These are phyloP conservation scores for Venturia nashicola DNA, from an alignment of 2,329 filamentous ascomycete species.

Conservation along the genomic window DNA sequence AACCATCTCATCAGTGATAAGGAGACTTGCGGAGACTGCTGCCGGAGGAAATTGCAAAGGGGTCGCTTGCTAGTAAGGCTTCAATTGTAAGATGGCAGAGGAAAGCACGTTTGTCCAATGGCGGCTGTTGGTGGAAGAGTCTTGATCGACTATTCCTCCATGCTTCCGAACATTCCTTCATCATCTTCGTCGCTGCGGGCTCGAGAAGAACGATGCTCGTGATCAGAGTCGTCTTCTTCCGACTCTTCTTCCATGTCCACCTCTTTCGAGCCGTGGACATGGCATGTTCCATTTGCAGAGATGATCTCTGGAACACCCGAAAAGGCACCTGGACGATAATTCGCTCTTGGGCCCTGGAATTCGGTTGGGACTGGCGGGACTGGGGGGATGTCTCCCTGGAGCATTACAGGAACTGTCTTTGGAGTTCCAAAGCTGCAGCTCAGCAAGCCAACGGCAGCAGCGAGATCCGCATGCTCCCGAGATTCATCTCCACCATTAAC, in stretches of 20 bases:
- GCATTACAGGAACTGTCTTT: conserved; percentile 47
- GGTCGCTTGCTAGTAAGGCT: neutral
- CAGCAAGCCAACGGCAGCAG: conserved; percentile 78
- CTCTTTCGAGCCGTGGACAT: conserved; percentile 21
- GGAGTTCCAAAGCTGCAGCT: conserved; percentile 86
- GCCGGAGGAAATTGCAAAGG: neutral
- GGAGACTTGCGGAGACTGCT: conserved; percentile 11
- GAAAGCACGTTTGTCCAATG: neutral
- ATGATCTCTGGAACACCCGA: no score
- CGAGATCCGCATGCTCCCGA: conserved; percentile 68
- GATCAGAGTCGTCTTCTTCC: conserved; percentile 49
- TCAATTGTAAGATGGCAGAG: neutral
- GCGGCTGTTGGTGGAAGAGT: conserved; percentile 4
- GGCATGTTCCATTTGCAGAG: conserved; percentile 30
- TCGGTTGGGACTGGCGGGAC: conserved; percentile 77
- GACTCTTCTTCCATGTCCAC: conserved; percentile 44
- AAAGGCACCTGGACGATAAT: conserved; percentile 37
- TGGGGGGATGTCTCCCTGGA: conserved; percentile 66
- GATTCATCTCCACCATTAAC: conserved; percentile 54
- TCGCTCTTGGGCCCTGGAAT: conserved; percentile 50
- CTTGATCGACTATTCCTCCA: conserved; percentile 60
- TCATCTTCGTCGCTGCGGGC: conserved; percentile 77
- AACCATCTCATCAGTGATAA: conserved; percentile 31
- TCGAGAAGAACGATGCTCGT: conserved; percentile 22
- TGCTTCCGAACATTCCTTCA: conserved; percentile 87